A percentile compares a stretch with the other conserved stretches of the same genome.
Conservation (phyloP, 495 filamentous ascomycete species). For the Aspergillus taichungensis region DNA sequence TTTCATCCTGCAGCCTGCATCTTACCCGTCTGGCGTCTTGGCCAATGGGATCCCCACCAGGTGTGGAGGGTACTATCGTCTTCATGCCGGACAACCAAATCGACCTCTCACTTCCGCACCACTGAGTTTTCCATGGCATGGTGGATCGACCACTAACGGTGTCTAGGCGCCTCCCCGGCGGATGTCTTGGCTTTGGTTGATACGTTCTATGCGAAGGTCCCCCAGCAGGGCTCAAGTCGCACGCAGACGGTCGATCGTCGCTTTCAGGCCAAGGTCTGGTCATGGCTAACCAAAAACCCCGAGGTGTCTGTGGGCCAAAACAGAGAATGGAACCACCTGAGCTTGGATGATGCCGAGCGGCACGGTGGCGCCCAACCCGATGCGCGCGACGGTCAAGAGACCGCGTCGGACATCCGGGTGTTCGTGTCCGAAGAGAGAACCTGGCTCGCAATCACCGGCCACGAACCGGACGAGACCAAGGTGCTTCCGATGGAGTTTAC, state of each 20-base stretch:
- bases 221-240: constrained; percentile 11
- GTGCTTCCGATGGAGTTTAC: constrained; percentile 61
- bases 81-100: too few relatives aligned
- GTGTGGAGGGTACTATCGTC: too few relatives aligned
- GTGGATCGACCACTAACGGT: background rate
- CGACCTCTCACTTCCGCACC: too few relatives aligned
- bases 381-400: background rate
- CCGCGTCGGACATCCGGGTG: constrained; percentile 26
- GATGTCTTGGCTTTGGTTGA: constrained; percentile 32
- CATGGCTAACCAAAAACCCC: constrained; percentile 44
- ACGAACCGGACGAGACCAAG: constrained; percentile 63
- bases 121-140: too few relatives aligned
- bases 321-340: constrained; percentile 33
- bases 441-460: constrained; percentile 75
- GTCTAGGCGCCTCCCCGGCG: constrained; percentile 31
- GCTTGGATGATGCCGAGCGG: constrained; percentile 37
- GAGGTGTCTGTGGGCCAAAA: constrained; percentile 43
- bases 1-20: too few relatives aligned
- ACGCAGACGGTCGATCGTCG: constrained; percentile 35
- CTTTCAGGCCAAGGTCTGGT: constrained; percentile 48
- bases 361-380: background rate
- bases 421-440: constrained; percentile 55
- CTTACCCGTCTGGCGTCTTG: too few relatives aligned
- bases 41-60: too few relatives aligned
- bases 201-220: constrained; percentile 26